phyloP scores from a whole-genome alignment of 495 filamentous ascomycete genomes.

The Aspergillus sclerotiicarbonarius region DNA sequence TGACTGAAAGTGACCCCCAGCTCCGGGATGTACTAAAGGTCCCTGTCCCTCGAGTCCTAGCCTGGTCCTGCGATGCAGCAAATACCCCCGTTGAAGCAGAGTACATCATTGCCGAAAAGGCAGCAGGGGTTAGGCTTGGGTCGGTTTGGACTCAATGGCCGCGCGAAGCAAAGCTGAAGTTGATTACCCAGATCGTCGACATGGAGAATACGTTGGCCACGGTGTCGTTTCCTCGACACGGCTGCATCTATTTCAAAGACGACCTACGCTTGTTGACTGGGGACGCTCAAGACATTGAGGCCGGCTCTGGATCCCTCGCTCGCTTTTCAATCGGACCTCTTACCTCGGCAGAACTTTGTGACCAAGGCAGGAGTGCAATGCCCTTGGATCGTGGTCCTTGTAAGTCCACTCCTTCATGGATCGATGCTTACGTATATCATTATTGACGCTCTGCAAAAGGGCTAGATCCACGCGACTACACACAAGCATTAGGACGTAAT shows the following conservation, averaged over 20 bases:
- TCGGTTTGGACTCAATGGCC: conserved; percentile 35
- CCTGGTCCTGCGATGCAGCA: conserved; percentile 32
- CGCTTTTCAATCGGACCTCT: conserved; percentile 26
- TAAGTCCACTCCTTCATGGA: conserved; percentile 8
- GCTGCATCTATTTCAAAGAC: conserved; percentile 41
- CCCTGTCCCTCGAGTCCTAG: conserved; percentile 31
- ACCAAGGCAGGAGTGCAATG: conserved; percentile 22
- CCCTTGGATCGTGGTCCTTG: conserved; percentile 35
- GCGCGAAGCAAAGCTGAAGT: conserved; percentile 26
- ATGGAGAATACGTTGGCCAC: conserved; percentile 35
- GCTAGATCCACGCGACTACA: conserved; percentile 23
- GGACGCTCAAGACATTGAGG: conserved; percentile 21
- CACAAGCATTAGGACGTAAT: conserved; percentile 28
- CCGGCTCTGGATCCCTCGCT: neutral
- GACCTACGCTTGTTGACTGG: conserved; percentile 29
- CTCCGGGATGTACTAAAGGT: conserved; percentile 33
- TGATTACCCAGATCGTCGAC: conserved; percentile 37
- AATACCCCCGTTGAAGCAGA: conserved; percentile 32
- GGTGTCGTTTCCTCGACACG: conserved; percentile 34
- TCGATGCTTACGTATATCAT: conserved; percentile 5
- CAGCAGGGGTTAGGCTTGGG: conserved; percentile 32
- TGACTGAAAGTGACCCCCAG: conserved; percentile 16
- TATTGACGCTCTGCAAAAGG: conserved; percentile 13
- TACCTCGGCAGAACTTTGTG: conserved; percentile 22
- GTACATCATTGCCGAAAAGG: conserved; percentile 43